A percentile compares a stretch with the other conserved stretches of the same genome.
phyloP scores from a whole-genome alignment of 148 eudicot genomes.

The Beta vulgaris region DNA sequence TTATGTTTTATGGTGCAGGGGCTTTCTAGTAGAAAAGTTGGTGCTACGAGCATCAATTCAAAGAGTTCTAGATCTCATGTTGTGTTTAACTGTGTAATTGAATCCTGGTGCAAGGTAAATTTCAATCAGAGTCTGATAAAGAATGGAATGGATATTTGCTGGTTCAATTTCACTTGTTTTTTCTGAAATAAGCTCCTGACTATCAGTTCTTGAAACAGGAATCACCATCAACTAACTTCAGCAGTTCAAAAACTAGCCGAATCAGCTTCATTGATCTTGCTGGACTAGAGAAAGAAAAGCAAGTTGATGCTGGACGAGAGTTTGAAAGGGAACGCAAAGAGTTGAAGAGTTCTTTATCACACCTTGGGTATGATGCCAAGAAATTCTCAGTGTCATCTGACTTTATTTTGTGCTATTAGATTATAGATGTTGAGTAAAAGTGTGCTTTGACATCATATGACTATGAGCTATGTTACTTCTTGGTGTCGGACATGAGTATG shows the following conservation, averaged over 20 bases:
- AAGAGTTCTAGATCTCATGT: constrained; percentile 90
- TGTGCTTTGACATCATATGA: not conserved
- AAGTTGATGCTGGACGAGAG: constrained; percentile 52
- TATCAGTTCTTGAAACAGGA: constrained; percentile 42
- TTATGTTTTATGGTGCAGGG: constrained; percentile 50
- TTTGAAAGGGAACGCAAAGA: constrained; percentile 61
- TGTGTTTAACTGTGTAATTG: constrained; percentile 80
- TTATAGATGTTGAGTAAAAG: not conserved
- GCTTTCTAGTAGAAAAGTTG: constrained; percentile 81
- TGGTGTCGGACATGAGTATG: not conserved
- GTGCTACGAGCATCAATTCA: constrained; percentile 74
- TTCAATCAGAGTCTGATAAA: not conserved
- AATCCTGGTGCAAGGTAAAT: constrained; percentile 96
- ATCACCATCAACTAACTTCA: constrained; percentile 61
- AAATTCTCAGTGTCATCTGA: not conserved
- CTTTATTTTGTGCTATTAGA: not conserved
- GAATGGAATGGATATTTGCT: not conserved
- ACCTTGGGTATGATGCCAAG: constrained; percentile 64
- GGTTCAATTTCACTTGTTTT: not conserved
- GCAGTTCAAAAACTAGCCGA: constrained; percentile 84
- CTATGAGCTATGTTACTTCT: not conserved
- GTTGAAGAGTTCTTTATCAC: constrained; percentile 72
- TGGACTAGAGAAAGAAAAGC: constrained; percentile 58
- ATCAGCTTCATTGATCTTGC: constrained; percentile 87
- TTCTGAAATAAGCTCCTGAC: not conserved